These are phyloP conservation scores for Heliamphora exappendiculata DNA, from an alignment of 148 eudicot genomes.

Conservation along the genomic window DNA sequence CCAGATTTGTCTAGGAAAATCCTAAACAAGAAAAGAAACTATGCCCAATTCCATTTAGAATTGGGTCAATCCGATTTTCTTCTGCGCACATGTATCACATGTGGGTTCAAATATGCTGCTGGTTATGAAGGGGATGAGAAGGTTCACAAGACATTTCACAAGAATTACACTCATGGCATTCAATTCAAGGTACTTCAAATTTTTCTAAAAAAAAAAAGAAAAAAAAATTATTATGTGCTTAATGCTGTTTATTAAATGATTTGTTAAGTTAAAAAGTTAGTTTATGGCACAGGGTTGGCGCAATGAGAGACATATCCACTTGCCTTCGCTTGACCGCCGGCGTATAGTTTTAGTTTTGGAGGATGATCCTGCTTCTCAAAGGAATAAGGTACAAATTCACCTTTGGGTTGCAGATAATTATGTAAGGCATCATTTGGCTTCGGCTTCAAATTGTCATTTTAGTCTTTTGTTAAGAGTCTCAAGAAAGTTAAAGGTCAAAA, in stretches of 20 bases:
- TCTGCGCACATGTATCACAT: constrained; percentile 53
- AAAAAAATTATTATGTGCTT: neutral
- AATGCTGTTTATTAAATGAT: neutral
- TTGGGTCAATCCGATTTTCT: constrained; percentile 92
- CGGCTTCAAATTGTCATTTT: no score
- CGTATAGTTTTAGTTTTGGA: constrained; percentile 59
- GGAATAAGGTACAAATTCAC: constrained; percentile 51
- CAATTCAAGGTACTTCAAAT: constrained; percentile 65
- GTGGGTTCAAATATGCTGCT: constrained; percentile 73
- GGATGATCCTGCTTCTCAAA: constrained; percentile 59
- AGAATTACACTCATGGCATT: constrained; percentile 62
- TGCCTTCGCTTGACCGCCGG: constrained; percentile 33
- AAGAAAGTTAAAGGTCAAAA: no score
- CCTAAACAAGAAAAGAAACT: constrained; percentile 69
- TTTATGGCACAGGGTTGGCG: constrained; percentile 65
- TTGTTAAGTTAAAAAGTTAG: neutral
- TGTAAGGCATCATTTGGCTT: no score
- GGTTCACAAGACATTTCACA: constrained; percentile 66
- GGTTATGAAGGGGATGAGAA: constrained; percentile 81
- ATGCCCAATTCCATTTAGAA: constrained; percentile 83
- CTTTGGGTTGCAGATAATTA: neutral
- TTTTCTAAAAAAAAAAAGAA: neutral
- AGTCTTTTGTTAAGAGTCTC: no score
- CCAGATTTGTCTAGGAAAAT: constrained; percentile 24
- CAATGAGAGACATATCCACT: constrained; percentile 46